These are phyloP conservation scores for Hypoxylon sp. DNA, from an alignment of 2,329 filamentous ascomycete genomes.

Conservation along the genomic window DNA sequence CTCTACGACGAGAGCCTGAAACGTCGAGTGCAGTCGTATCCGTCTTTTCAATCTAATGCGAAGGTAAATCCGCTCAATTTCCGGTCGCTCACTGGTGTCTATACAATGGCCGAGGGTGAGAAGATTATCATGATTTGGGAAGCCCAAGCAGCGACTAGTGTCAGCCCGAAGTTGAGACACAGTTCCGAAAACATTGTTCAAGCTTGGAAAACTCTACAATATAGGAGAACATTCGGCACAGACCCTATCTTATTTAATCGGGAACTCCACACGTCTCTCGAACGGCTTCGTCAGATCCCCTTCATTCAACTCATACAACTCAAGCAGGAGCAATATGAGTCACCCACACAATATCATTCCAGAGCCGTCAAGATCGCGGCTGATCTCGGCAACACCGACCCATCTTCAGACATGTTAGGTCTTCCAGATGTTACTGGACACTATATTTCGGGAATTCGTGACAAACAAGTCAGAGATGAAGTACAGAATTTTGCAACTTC, in stretches of 20 bases:
- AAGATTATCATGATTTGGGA: constrained; percentile 65
- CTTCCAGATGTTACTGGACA: constrained; percentile 51
- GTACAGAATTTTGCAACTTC: constrained; percentile 57
- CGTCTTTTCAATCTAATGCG: constrained; percentile 62
- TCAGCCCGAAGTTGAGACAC: constrained; percentile 56
- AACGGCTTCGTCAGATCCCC: constrained; percentile 66
- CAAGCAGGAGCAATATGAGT: constrained; percentile 68
- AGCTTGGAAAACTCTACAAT: constrained; percentile 64
- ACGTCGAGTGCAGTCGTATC: constrained; percentile 61
- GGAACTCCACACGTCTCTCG: constrained; percentile 65
- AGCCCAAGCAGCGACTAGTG: constrained; percentile 54
- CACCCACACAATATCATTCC: constrained; percentile 64
- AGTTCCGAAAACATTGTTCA: constrained; percentile 57
- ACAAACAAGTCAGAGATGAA: constrained; percentile 61
- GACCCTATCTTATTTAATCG: constrained; percentile 68
- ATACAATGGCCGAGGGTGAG: constrained; percentile 71
- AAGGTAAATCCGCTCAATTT: constrained; percentile 51
- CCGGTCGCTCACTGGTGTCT: constrained; percentile 69
- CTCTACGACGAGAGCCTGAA: constrained; percentile 65
- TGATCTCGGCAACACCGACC: constrained; percentile 54
- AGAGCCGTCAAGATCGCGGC: constrained; percentile 61
- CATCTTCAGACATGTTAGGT: constrained; percentile 36
- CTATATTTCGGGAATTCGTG: constrained; percentile 69
- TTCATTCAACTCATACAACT: constrained; percentile 69
- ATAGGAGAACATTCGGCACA: constrained; percentile 57